Evolutionary conservation across 2,329 filamentous ascomycete genomes (phyloP), one percentile per base, ranked within the genome.

Genomic region (Clathrospora elynae): DNA sequence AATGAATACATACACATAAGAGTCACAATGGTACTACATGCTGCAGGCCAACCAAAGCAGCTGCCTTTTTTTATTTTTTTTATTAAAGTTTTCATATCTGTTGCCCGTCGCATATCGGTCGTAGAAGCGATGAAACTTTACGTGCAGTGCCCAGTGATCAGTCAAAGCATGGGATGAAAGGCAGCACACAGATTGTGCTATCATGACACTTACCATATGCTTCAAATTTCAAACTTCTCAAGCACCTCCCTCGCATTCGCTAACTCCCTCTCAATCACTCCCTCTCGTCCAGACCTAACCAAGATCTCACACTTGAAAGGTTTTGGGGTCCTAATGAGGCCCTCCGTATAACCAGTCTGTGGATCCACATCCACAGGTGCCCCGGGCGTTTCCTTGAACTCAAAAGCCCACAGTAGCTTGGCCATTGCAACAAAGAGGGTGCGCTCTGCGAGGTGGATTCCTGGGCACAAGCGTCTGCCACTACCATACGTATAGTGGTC

Each of bases 371-470:
- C 38, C 7, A 42, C 17, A 3, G 38, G 31, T 16, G n/a, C 24
- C 14, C 29, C 28, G 12, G 19, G 7, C 16, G 23, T 32, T 13
- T 39, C 36, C 20, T 51, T 46, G 34, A 59, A 46, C 13, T 38
- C 56, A 38, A 82, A 82, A 0, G 72, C 79, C 81, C 80, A 84
- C 0, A 84, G 55, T 14, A 72, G 17, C 30, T 64, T 62, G 12
- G 61, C 56, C 19, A 70, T 47, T 6, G 64, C 65, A 14, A 67
- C 54, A 49, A 64, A 73, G 28, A 82, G 67, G 0, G 73, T 80
- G 0, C 77, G 73, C 28, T 78, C 74, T 0, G 77, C 78, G 1
- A 83, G 71, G 36, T 83, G 78, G 50, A 78, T 73, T 0, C 78
- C 77, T 2, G 72, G 70, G 46, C 77, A 80, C 19, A 75, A 70